Evolutionary conservation across 768 basidiomycete genomes (phyloP).

Genomic region (Amanita molliuscula): DNA sequence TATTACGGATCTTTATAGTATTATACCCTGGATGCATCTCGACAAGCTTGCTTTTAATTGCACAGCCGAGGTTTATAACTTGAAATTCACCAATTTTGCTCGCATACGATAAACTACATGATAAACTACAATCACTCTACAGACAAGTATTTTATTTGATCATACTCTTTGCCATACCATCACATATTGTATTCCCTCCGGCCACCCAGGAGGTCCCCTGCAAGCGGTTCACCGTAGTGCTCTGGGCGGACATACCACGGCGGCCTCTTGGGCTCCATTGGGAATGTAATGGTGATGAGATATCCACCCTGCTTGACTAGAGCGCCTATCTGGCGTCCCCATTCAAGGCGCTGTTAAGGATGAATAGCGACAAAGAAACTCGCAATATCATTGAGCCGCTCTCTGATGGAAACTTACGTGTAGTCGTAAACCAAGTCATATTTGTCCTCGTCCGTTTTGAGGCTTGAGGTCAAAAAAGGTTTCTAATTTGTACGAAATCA

Average conservation of each 20-base stretch:
- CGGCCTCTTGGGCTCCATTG: constrained; percentile 38
- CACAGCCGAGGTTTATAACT: too few relatives aligned
- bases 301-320: constrained; percentile 53
- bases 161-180: constrained; percentile 39
- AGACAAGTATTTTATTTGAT: background rate
- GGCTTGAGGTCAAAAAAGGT: constrained; percentile 46
- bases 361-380: constrained; percentile 70
- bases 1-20: too few relatives aligned
- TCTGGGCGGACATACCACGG: constrained; percentile 52
- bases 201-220: constrained; percentile 29
- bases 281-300: constrained; percentile 51
- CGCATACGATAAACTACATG: too few relatives aligned
- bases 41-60: too few relatives aligned
- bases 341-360: constrained; percentile 37
- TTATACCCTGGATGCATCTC: too few relatives aligned
- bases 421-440: constrained; percentile 61
- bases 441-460: constrained; percentile 21
- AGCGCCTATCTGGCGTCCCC: constrained; percentile 47
- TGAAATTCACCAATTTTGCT: too few relatives aligned
- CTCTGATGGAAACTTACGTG: constrained; percentile 29
- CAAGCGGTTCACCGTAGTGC: constrained; percentile 42
- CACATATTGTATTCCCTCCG: constrained; percentile 39
- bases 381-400: background rate
- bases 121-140: too few relatives aligned
- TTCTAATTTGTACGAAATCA: constrained; percentile 25